phyloP scores from a whole-genome alignment of 345 rosid genomes.

The Eucalyptus sp. region DNA sequence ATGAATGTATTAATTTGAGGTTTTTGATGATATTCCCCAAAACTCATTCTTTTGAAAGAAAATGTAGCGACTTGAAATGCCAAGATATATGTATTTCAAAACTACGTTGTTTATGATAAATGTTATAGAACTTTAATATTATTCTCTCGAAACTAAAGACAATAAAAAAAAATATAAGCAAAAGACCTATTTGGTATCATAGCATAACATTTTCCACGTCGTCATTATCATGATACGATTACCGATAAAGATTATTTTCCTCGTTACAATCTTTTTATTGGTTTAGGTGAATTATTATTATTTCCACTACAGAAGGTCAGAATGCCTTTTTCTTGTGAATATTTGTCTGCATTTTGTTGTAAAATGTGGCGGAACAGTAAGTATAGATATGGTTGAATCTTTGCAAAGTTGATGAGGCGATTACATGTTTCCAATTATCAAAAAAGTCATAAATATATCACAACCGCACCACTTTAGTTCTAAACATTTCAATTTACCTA shows the following conservation, averaged over 20 bases:
- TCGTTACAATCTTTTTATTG: too few relatives aligned
- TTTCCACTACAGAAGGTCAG: neutral
- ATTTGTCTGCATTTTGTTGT: neutral
- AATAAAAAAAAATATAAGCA: neutral
- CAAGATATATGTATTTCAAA: neutral
- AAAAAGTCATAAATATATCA: too few relatives aligned
- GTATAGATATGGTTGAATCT: neutral
- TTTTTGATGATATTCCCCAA: neutral
- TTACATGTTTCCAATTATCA: neutral
- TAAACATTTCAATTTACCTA: accelerated
- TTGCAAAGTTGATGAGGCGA: neutral
- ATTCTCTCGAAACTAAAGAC: neutral
- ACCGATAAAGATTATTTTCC: neutral
- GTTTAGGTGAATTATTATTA: neutral
- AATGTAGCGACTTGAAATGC: neutral
- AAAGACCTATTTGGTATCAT: neutral
- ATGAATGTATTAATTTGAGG: too few relatives aligned
- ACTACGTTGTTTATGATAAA: neutral
- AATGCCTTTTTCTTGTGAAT: neutral
- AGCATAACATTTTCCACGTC: neutral
- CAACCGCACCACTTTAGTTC: accelerated
- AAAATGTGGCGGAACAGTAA: neutral
- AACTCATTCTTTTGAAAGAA: neutral
- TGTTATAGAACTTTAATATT: neutral
- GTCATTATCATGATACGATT: neutral